These are phyloP conservation scores for Xylariomycetidae sp. DNA, from an alignment of 2,329 filamentous ascomycete species.

Conservation along the genomic window DNA sequence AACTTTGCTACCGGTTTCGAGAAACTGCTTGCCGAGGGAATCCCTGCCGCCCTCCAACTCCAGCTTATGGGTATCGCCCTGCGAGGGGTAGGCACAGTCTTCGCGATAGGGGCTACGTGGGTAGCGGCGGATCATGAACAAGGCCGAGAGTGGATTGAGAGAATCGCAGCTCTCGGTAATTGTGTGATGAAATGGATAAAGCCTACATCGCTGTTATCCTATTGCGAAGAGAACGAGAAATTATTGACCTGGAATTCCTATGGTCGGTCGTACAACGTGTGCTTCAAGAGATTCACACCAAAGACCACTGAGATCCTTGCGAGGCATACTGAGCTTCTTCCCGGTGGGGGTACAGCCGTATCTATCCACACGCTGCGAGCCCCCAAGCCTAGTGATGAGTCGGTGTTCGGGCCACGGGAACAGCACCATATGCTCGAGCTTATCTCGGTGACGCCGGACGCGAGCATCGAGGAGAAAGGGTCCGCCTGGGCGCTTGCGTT, in stretches of 20 bases:
- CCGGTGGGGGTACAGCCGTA: constrained; percentile 18
- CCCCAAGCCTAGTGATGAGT: constrained; percentile 10
- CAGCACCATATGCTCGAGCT: constrained; percentile 31
- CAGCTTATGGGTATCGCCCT: constrained; percentile 23
- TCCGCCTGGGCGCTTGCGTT: constrained; percentile 16
- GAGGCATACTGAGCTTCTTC: constrained; percentile 10
- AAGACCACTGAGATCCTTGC: constrained; percentile 19
- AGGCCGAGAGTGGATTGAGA: constrained; percentile 1
- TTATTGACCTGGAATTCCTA: not conserved
- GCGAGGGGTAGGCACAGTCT: constrained; percentile 18
- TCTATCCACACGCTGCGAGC: constrained; percentile 25
- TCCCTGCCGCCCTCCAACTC: constrained; percentile 15
- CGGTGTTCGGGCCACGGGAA: constrained; percentile 22
- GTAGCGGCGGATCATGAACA: constrained; percentile 16
- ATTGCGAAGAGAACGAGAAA: constrained; percentile 10
- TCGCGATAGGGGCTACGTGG: constrained; percentile 25
- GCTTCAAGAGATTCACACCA: constrained; percentile 17
- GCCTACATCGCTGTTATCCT: not conserved
- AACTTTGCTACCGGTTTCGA: too few relatives aligned
- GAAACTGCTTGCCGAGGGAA: constrained; percentile 8
- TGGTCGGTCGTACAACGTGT: constrained; percentile 11
- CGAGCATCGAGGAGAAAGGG: constrained; percentile 15
- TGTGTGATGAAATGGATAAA: constrained; percentile 1
- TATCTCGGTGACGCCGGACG: constrained; percentile 16
- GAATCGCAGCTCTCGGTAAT: not conserved